Conservation (phyloP, 805 yeast species). For the Pichia pseudocactophila region DNA sequence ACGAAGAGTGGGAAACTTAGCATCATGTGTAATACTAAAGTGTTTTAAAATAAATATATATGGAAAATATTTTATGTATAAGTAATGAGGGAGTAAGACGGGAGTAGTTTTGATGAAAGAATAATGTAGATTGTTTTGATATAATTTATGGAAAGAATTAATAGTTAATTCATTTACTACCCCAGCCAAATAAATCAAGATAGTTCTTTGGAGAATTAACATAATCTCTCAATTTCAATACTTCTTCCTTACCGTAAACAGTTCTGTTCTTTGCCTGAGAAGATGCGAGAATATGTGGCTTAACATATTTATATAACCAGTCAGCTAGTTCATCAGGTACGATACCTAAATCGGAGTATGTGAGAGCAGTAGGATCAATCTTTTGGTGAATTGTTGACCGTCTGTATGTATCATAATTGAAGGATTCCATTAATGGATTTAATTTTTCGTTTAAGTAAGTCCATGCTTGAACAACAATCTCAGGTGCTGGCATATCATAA, state of each 20-base stretch:
- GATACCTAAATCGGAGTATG: conserved; percentile 67
- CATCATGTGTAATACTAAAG: background rate
- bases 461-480: conserved; percentile 25
- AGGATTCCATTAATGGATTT: conserved; percentile 31
- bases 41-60: background rate
- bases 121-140: too few relatives aligned
- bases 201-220: conserved; percentile 30
- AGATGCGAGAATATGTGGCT: conserved; percentile 27
- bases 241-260: conserved; percentile 30
- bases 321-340: conserved; percentile 45
- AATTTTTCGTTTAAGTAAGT: conserved; percentile 33
- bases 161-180: too few relatives aligned
- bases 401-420: conserved; percentile 66
- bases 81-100: background rate
- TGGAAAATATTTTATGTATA: background rate
- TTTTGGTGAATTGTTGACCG: conserved; percentile 63
- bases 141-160: too few relatives aligned
- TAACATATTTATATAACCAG: conserved; percentile 36
- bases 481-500: conserved; percentile 33
- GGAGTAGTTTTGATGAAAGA: too few relatives aligned
- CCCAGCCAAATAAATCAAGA: conserved; percentile 25
- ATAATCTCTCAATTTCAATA: conserved; percentile 28
- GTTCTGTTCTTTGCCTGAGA: conserved; percentile 31
- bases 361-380: conserved; percentile 49
- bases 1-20: conserved; percentile 4